These are phyloP conservation scores for Exophiala dermatitidis DNA, from an alignment of 2,329 filamentous ascomycete genomes.

Conservation along the genomic window DNA sequence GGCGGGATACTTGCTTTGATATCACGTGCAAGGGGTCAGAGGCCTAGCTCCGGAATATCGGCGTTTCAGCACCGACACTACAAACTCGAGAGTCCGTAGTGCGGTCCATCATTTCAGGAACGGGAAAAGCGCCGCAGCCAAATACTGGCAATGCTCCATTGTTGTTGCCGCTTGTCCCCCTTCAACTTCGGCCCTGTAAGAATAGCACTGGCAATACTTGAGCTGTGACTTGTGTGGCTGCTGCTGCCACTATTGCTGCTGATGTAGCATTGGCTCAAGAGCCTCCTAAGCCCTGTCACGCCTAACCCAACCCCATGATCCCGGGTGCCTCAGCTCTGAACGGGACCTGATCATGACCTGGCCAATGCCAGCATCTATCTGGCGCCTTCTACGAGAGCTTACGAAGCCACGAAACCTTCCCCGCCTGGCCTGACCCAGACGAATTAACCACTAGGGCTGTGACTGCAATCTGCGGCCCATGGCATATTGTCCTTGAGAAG, in stretches of 20 bases:
- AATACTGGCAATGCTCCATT: background rate
- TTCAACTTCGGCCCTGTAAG: background rate
- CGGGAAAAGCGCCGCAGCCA: conserved; percentile 1
- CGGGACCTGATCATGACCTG: background rate
- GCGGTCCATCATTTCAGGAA: conserved; percentile 5
- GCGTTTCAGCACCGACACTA: background rate
- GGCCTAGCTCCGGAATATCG: background rate
- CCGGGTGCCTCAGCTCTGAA: background rate
- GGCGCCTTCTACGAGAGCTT: background rate
- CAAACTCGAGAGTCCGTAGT: background rate
- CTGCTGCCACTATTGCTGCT: too few species aligned
- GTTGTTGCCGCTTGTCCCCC: background rate
- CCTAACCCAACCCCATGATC: background rate
- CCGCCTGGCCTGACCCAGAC: background rate
- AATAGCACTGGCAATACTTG: too few species aligned
- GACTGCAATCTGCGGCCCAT: too few species aligned
- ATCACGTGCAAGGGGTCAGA: background rate
- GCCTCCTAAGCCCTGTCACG: background rate
- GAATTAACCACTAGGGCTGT: too few species aligned
- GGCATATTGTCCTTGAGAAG: background rate
- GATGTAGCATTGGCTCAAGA: too few species aligned
- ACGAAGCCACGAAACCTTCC: background rate
- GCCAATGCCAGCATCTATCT: background rate
- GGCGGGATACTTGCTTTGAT: background rate
- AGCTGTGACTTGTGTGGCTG: too few species aligned